Evolutionary conservation across 1,139 yeast species (phyloP), one percentile per base, ranked within the genome.

Genomic region (Kluyveromyces sp.): DNA sequence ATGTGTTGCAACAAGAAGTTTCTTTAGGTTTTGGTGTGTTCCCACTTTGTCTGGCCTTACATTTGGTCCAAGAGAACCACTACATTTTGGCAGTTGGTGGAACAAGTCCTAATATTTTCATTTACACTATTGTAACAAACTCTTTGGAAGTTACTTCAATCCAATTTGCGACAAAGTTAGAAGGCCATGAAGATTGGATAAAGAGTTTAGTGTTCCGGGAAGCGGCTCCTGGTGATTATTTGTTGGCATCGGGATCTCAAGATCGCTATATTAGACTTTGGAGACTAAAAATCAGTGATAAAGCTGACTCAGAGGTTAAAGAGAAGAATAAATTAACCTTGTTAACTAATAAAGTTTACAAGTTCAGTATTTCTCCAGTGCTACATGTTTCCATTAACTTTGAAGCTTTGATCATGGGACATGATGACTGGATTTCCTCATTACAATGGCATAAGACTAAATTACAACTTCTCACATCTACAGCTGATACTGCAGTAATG

Each of bases 131-230:
- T 53, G 59, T 67, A 6, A 50, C 66, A 1, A 52, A 51, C 1
- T 49, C 49, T 3, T 50, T 47, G 1, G 33, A 47, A 1, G 38
- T 63, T 0, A 46, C 52, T 1, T 50, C 56, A 7, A 65, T 77
- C 37, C 50, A 58, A 4, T 67, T 71, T 45, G 70, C 74, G 31
- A 82, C 88, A 0, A 70, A 69, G 6, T 67, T 90, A 39, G 75
- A 81, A 30, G 97, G 97, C 7, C 97, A 90, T 63, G 97, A 89
- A 65, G 96, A 90, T 64, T 90, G 97, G 97, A 75, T 90, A 48
- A 83, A 85, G 63, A 74, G 87, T 10, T 67, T 90, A 37, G 73
- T 79, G 1, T 79, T 86, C 60, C 81, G 79, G 41, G 67, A 72
- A 46, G 74, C 73, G 41, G 61, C 63, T 2, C 65, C 70, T 1